Base-by-base conservation (phyloP, 2,329 filamentous ascomycete genomes). In the Botryosphaeria dothidea region DNA sequence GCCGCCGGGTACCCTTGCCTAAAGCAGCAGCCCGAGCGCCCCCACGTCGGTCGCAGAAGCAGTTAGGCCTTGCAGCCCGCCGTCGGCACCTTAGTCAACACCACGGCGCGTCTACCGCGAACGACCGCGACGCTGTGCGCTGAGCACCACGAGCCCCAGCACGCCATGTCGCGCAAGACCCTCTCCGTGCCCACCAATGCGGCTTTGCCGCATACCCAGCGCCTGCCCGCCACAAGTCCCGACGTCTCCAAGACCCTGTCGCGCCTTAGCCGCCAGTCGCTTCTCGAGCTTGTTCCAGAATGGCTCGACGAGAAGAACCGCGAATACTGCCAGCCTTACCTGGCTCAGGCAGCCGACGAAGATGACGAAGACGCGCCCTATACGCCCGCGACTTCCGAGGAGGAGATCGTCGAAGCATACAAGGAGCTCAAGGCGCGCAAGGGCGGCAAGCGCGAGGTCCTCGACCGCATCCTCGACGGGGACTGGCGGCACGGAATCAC, bases 231-330 rank as follows among this genome's bases (percentile, higher is more conserved):
- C 8, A 81, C 85, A 66, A 90, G 89, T 72, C 81, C 85, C 51
- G 82, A 87, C 31, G 85, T 92, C 56, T 75, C 85, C 68, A 92
- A 90, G 75, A 83, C 85, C 45, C 83, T 96, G 56, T 84, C 82
- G 66, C 89, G 88, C 63, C 84, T 96, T 19, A 90, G 91, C 1
- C 88, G 92, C 58, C 81, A 88, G 52, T 88, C 90, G 0, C 84
- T 96, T 23, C 79, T 95, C 27, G 86, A 88, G 0, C 84, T 96
- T 8, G 90, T 86, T 0, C 83, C 93, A 23, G 85, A 90, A 79
- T 96, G 92, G 92, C 86, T 96, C 3, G 86, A 90, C 65, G 86
- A 89, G 56, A 81, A 83, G 68, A 89, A 90, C 68, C 81, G 87
- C 45, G 77, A 83, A 4, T 80, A 85, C 19, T 89, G 86, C 48